phyloP scores from a whole-genome alignment of 306 rosid species.

The Malus fusca region DNA sequence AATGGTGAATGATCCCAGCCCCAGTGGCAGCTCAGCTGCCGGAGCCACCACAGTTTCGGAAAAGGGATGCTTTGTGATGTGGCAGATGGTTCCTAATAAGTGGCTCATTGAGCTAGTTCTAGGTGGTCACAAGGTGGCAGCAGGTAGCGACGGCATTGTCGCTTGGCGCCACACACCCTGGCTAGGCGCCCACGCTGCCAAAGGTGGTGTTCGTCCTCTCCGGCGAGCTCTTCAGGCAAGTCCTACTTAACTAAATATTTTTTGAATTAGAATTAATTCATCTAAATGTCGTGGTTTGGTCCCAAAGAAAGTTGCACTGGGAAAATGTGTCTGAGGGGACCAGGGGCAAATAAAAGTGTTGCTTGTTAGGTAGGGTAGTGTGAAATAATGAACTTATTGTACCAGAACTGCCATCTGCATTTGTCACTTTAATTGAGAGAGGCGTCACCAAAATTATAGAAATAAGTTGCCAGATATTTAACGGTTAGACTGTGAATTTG shows the following conservation, averaged over 20 bases:
- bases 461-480: background rate
- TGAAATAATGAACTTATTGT: background rate
- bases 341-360: background rate
- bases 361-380: background rate
- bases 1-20: conserved; percentile 52
- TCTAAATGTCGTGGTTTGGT: background rate
- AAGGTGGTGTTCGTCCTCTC: conserved; percentile 82
- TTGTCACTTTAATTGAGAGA: background rate
- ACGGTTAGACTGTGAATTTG: background rate
- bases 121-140: conserved; percentile 66
- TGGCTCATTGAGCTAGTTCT: conserved; percentile 86
- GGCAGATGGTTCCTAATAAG: conserved; percentile 92
- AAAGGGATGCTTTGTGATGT: conserved; percentile 90
- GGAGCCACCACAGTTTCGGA: conserved; percentile 29
- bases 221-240: conserved; percentile 90
- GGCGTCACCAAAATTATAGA: too few relatives aligned
- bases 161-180: conserved; percentile 99
- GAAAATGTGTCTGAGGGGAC: background rate
- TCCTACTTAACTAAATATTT: background rate
- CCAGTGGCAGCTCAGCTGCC: conserved; percentile 29
- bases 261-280: background rate
- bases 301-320: background rate
- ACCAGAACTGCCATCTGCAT: background rate
- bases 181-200: conserved; percentile 85
- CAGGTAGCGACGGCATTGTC: conserved; percentile 77